Percentiles rank a stretch among this genome's conserved stretches.
Evolutionary conservation across 345 rosid species (phyloP).

Genomic region (Sapria himalayana): DNA sequence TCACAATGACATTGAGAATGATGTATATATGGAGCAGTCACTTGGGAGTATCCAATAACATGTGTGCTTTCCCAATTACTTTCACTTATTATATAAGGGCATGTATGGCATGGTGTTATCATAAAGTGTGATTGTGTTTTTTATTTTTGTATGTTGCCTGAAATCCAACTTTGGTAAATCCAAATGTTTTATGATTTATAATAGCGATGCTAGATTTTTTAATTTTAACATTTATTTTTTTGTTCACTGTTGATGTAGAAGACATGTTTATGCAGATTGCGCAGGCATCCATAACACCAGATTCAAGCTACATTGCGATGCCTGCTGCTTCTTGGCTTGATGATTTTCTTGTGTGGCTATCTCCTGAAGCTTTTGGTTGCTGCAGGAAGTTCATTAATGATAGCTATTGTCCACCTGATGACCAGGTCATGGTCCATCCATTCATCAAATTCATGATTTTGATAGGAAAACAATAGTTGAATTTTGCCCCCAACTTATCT

Average conservation of each 20-base stretch:
- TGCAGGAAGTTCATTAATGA: conserved; percentile 86
- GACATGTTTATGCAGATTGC: conserved; percentile 41
- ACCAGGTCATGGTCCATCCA: conserved; percentile 36
- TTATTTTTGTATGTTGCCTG: no score
- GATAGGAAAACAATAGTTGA: no score
- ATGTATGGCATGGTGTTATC: no score
- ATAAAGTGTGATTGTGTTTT: no score
- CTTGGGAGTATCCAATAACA: no score
- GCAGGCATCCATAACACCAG: conserved; percentile 59
- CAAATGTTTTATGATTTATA: conserved; percentile 2
- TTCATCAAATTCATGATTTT: conserved; percentile 6
- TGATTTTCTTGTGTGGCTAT: conserved; percentile 94
- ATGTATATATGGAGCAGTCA: no score
- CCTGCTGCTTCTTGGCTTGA: conserved; percentile 99
- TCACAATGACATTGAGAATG: no score
- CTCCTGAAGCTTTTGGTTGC: conserved; percentile 98
- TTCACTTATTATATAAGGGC: no score
- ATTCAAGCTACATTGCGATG: conserved; percentile 84
- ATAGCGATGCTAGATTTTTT: conserved; percentile 6
- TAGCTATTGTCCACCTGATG: conserved; percentile 85
- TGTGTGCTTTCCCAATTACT: no score
- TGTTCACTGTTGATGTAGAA: no score
- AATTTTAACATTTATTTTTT: no score
- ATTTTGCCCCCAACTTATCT: no score
- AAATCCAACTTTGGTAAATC: background rate